phyloP scores from a whole-genome alignment of 2,329 filamentous ascomycete genomes.

The Diatrype stigma region DNA sequence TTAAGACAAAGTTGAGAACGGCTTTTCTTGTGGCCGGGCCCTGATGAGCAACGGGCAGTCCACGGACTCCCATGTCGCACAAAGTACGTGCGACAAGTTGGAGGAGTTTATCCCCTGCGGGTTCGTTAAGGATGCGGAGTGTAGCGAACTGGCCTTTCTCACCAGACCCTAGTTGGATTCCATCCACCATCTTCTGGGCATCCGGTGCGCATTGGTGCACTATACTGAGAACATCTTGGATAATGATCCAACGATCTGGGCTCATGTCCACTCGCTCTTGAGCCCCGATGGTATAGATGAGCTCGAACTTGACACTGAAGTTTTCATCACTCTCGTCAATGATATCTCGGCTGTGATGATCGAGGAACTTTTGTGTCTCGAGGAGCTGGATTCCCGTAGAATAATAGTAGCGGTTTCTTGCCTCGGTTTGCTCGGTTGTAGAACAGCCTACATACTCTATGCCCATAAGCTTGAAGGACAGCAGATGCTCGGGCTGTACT shows the following conservation, averaged over 20 bases:
- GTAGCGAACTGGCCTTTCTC: conserved; percentile 39
- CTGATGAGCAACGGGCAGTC: conserved; percentile 39
- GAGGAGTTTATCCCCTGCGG: conserved; percentile 28
- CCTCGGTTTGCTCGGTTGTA: not conserved
- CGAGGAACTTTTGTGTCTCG: conserved; percentile 40
- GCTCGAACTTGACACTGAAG: conserved; percentile 56
- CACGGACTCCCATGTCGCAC: conserved; percentile 35
- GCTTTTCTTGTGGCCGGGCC: conserved; percentile 23
- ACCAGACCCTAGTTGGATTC: conserved; percentile 37
- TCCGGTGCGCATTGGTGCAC: conserved; percentile 28
- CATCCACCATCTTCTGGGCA: conserved; percentile 25
- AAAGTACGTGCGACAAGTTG: conserved; percentile 34
- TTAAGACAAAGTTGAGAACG: conserved; percentile 40
- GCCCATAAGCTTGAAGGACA: conserved; percentile 61
- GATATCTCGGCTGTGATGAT: conserved; percentile 46
- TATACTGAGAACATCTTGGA: conserved; percentile 48
- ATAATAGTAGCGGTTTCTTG: not conserved
- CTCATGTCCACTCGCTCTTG: conserved; percentile 47
- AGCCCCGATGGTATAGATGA: conserved; percentile 58
- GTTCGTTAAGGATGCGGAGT: conserved; percentile 40
- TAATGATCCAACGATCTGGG: conserved; percentile 51
- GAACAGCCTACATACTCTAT: conserved; percentile 36
- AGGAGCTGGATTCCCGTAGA: conserved; percentile 26
- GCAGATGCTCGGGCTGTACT: conserved; percentile 58
- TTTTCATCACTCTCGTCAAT: conserved; percentile 65